phyloP scores from a whole-genome alignment of 192 early-diverging fungal species.

The Coemansia sp. region DNA sequence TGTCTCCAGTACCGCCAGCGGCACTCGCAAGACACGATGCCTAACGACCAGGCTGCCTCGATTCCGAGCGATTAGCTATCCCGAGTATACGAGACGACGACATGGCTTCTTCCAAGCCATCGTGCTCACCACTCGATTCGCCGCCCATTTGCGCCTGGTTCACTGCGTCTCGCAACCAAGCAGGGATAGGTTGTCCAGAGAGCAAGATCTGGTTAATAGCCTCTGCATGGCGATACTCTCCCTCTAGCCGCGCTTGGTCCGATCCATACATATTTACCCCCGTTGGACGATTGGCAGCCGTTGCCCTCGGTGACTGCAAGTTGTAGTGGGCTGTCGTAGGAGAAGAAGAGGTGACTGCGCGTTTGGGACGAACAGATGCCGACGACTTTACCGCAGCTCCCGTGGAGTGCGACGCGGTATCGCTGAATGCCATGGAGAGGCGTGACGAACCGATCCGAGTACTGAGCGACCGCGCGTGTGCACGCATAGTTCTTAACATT shows the following conservation, averaged over 20 bases:
- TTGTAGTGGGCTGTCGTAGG: neutral
- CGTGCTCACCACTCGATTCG: neutral
- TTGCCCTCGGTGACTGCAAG: neutral
- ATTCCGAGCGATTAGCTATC: conserved; percentile 3
- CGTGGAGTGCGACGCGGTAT: conserved; percentile 9
- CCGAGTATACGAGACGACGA: conserved; percentile 7
- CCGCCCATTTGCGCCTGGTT: conserved; percentile 27
- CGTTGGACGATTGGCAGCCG: neutral
- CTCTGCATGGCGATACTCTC: conserved; percentile 54
- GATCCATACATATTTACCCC: conserved; percentile 37
- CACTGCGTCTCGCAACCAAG: conserved; percentile 51
- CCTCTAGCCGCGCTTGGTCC: conserved; percentile 38
- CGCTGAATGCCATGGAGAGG: conserved; percentile 36
- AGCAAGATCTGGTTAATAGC: conserved; percentile 55
- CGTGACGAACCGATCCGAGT: conserved; percentile 27
- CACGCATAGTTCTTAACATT: conserved; percentile 36
- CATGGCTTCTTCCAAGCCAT: neutral
- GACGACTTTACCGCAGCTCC: conserved; percentile 16
- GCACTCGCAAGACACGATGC: neutral
- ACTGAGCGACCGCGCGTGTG: conserved; percentile 46
- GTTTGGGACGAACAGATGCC: conserved; percentile 11
- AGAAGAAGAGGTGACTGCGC: conserved; percentile 16
- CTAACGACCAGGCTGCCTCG: neutral
- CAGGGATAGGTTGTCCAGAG: conserved; percentile 51
- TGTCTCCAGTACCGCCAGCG: neutral